phyloP scores from a whole-genome alignment of 768 basidiomycete species.

The Pleurotus tuoliensis region DNA sequence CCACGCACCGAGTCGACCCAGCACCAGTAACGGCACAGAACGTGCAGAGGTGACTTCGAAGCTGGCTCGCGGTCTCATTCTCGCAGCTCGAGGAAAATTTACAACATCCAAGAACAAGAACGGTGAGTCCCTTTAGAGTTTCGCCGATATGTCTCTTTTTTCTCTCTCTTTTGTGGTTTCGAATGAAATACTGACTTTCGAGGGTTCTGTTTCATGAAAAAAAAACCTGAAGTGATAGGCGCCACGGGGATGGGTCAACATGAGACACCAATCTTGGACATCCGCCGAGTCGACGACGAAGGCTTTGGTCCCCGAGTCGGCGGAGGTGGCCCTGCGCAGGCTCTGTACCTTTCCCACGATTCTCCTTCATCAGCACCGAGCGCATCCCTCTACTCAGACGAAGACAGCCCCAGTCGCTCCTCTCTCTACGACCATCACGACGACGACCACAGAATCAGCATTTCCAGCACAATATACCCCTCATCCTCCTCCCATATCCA shows the following conservation, averaged over 20 bases:
- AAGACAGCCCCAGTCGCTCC: slow-evolving; percentile 24
- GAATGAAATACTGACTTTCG: background rate
- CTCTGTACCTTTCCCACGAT: slow-evolving; percentile 6
- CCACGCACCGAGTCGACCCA: slow-evolving; percentile 3
- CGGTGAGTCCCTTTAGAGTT: background rate
- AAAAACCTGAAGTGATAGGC: background rate
- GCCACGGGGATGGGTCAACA: slow-evolving; percentile 1
- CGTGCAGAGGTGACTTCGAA: slow-evolving; percentile 1
- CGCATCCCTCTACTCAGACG: slow-evolving; percentile 18
- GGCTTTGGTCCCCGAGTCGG: slow-evolving; percentile 1
- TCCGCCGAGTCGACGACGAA: slow-evolving; percentile 2
- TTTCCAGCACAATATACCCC: slow-evolving; percentile 38
- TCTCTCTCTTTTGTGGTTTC: background rate
- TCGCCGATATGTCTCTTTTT: background rate
- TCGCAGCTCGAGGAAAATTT: background rate
- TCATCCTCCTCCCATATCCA: slow-evolving; percentile 24
- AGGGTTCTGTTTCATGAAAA: slow-evolving; percentile 1
- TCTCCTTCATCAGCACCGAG: slow-evolving; percentile 13
- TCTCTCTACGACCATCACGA: slow-evolving; percentile 18
- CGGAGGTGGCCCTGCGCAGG: background rate
- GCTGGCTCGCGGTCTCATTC: slow-evolving; percentile 1
- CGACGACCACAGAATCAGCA: slow-evolving; percentile 36
- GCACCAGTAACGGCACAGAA: slow-evolving; percentile 7
- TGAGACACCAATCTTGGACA: slow-evolving; percentile 6
- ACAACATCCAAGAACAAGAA: background rate